A percentile compares a stretch with the other conserved stretches of the same genome.
Evolutionary conservation across 495 filamentous ascomycete genomes (phyloP).

Genomic region (Glonium stellatum): DNA sequence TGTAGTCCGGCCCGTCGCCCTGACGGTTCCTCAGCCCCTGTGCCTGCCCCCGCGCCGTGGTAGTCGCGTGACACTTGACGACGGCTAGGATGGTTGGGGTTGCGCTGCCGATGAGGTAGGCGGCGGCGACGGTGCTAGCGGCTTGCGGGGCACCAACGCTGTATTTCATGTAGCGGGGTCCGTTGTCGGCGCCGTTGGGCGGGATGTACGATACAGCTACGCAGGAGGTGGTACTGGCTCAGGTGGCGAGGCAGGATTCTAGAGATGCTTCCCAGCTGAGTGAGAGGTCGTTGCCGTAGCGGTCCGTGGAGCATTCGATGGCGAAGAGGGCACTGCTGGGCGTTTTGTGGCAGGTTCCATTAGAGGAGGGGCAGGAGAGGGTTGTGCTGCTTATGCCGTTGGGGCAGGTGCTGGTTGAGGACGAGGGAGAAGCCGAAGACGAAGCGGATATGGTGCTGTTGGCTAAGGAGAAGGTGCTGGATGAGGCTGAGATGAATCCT

Average conservation of each 20-base stretch:
- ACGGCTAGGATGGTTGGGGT: neutral
- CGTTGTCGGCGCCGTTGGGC: neutral
- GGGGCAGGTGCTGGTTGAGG: neutral
- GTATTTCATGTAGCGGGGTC: conserved; percentile 1
- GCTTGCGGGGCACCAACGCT: neutral
- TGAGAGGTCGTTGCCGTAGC: neutral
- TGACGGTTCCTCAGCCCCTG: neutral
- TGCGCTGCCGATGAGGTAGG: neutral
- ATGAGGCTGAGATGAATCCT: neutral
- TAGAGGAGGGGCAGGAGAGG: neutral
- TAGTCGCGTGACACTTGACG: neutral
- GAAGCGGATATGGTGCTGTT: neutral
- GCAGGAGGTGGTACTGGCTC: neutral
- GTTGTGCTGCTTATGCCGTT: neutral
- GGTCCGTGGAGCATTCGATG: neutral
- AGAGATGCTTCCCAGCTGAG: neutral
- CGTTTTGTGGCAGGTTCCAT: neutral
- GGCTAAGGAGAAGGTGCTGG: neutral
- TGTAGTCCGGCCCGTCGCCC: neutral
- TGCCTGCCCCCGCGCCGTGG: too few species aligned
- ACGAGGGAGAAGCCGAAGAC: neutral
- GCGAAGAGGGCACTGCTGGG: neutral
- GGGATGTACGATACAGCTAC: neutral
- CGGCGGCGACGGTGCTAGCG: neutral
- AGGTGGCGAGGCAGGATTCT: conserved; percentile 1